Evolutionary conservation across 169 alveolate genomes (phyloP), one percentile per base, ranked within the genome.

Genomic region (Eimeria brunetti): DNA sequence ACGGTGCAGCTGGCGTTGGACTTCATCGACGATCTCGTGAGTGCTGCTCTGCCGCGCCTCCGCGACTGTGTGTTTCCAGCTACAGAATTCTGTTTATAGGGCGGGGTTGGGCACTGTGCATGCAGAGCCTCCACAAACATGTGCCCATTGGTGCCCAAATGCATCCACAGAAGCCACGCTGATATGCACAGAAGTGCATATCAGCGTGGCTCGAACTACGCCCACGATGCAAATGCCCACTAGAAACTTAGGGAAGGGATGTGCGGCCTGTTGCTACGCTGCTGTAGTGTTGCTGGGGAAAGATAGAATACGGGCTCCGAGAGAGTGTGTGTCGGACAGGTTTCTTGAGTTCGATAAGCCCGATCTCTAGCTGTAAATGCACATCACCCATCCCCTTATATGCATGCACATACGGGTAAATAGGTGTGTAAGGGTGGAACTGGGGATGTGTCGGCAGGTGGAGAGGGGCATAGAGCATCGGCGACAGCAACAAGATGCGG

Each of bases 21-120:
- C 80, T 85, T 85, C 69, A 69, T 85, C 62, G 91, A 85, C 41
- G 91, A 85, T 30, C 91, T 85, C 14, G 91, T 85, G 24, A 60
- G 91, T 56, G 33, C n/a, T 27, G 69, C 76, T 14, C 2, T 69
- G 44, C 76, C 36, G 46, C 44, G 16, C 44, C 18, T 14, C 80
- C 51, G 27, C 36, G 24, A 24, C 51, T 36, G 46, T n/a, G 20
- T 64, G 60, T 16, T 1, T 53, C 24, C 76, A 8, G n/a, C 30
- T 51, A 27, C 24, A 30, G 51, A 12, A 69, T 16, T 3, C n/a
- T 69, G 2, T 36, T 33, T 51, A 69, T 14, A 33, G 80, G 24
- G n/a, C 51, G 80, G 80, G 49, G 51, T 69, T 22, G 80, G 80
- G 33, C 51, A 51, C n/a, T 14, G 51, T 2, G 80, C 27, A 6